Evolutionary conservation across 2,329 filamentous ascomycete species (phyloP).

Genomic region (Scytalidium sp.): DNA sequence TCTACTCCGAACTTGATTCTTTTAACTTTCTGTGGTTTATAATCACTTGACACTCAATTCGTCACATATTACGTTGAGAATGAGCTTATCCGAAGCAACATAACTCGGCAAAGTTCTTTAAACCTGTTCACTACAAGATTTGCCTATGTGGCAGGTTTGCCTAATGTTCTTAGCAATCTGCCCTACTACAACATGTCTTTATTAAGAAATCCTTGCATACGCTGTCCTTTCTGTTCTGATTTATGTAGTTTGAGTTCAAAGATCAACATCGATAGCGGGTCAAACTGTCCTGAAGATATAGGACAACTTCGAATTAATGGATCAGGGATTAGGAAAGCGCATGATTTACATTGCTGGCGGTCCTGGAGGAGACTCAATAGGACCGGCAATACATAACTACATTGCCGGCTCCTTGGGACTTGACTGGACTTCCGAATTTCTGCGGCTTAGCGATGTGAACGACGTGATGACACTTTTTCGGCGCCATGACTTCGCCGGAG

Average conservation of each 20-base stretch:
- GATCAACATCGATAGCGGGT: not conserved
- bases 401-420: slow-evolving; percentile 32
- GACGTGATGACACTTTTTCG: slow-evolving; percentile 43
- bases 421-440: slow-evolving; percentile 32
- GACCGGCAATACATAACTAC: slow-evolving; percentile 36
- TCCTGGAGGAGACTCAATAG: slow-evolving; percentile 38
- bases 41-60: too few relatives aligned
- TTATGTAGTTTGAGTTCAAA: not conserved
- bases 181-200: not conserved
- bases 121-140: not conserved
- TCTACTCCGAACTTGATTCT: too few relatives aligned
- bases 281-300: not conserved
- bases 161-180: not conserved
- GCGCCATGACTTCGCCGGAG: slow-evolving; percentile 59
- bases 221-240: not conserved
- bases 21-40: too few relatives aligned
- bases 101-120: not conserved
- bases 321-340: not conserved
- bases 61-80: not conserved
- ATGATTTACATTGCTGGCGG: slow-evolving; percentile 26
- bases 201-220: not conserved
- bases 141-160: too few relatives aligned
- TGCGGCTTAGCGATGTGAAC: slow-evolving; percentile 31
- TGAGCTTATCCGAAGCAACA: not conserved
- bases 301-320: not conserved